A percentile compares a stretch with the other conserved stretches of the same genome.
These are phyloP conservation scores for Closterium sp. DNA, from an alignment of 139 green algal species.

Conservation along the genomic window DNA sequence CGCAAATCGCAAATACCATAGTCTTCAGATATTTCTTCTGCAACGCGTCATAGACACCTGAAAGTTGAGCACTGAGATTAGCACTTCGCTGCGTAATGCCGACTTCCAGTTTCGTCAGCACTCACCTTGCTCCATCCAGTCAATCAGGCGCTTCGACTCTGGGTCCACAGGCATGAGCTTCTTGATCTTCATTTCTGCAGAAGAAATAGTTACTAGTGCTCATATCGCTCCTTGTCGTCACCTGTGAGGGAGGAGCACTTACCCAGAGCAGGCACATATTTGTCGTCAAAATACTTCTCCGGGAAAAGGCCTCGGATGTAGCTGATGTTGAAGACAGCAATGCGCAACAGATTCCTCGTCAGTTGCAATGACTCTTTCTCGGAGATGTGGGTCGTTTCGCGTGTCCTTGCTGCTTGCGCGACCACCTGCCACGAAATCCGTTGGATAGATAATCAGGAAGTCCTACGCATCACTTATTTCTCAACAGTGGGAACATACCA, in stretches of 20 bases:
- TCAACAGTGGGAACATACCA: neutral
- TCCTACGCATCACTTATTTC: neutral
- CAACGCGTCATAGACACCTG: conserved; percentile 45
- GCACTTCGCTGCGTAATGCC: neutral
- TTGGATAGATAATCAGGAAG: neutral
- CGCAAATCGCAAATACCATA: conserved; percentile 43
- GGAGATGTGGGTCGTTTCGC: conserved; percentile 26
- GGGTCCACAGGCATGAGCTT: conserved; percentile 42
- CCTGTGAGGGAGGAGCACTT: neutral
- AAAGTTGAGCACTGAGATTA: neutral
- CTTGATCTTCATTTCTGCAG: conserved; percentile 50
- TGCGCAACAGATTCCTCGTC: conserved; percentile 40
- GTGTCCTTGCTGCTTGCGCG: conserved; percentile 10
- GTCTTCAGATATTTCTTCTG: conserved; percentile 48
- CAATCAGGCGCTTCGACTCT: conserved; percentile 38
- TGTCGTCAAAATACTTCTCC: conserved; percentile 51
- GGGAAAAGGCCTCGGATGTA: conserved; percentile 50
- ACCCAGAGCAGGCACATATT: conserved; percentile 50
- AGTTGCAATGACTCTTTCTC: conserved; percentile 32
- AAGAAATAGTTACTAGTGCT: neutral
- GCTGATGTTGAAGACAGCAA: conserved; percentile 49
- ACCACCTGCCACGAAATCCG: conserved; percentile 10
- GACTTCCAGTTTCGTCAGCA: neutral
- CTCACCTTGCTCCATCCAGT: conserved; percentile 53
- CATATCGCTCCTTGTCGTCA: neutral